Evolutionary conservation across 208 protist genomes (phyloP), one percentile per base, ranked within the genome.

Genomic region (Acanthamoeba sp.): DNA sequence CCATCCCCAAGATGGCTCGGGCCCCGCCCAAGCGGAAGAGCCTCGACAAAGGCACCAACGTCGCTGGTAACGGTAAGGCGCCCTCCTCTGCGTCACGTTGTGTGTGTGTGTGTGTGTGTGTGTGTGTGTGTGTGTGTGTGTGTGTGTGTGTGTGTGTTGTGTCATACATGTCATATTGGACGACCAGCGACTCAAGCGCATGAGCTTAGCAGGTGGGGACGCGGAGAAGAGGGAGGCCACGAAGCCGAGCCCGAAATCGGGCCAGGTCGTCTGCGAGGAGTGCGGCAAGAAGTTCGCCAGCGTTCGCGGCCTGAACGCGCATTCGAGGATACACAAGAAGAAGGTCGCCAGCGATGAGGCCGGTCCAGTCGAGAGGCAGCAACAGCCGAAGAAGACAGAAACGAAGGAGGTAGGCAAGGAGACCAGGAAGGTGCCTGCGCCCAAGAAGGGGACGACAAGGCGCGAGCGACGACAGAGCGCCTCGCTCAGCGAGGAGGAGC

Each of bases 241-340:
- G 62, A 62, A 62, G 55, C 55, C 55, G 62, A 29, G 18, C 36
- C 5, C 69, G 69, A 24, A 12, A 24, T 10, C 22, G 69, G 78
- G 78, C 22, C 27, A 4, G 22, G 29, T 7, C 14, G 36, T 20
- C 24, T 87, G 78, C 78, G n/a, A 32, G n/a, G 48, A 18, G 45
- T 87, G 78, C 27, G 78, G 78, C 12, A 87, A 87, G 48, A 27
- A 87, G 42, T 87, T 87, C 48, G 24, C 78, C 45, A 87, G 34
- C 29, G 59, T 4, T 22, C 78, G 78, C 45, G 78, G 78, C 45
- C 78, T 87, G 32, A 87, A 59, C 42, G 78, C 78, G 4, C 78
- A 87, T 20, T 62, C 78, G 48, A 52, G 78, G 29, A 36, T 87
- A 38, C 78, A 87, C 48, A 87, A 87, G 42, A 59, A 59, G 42